A percentile compares a stretch with the other conserved stretches of the same genome.
Evolutionary conservation across 176 grass and related monocot genomes (phyloP).

Genomic region (Secale cereale): DNA sequence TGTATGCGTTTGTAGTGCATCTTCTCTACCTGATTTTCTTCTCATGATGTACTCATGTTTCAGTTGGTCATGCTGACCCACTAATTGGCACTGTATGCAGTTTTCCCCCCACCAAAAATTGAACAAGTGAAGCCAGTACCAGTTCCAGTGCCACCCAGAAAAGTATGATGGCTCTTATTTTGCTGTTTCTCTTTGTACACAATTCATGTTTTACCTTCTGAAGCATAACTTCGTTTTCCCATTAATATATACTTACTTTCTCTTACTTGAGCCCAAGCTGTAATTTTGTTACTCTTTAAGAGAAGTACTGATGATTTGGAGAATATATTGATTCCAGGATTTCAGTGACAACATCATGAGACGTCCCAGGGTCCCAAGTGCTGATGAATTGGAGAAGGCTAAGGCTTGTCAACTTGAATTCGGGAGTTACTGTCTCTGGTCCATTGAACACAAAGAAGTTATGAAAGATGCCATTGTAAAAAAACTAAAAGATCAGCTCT

Average conservation of each 20-base stretch:
- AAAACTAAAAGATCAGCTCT: conserved; percentile 91
- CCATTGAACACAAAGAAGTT: conserved; percentile 84
- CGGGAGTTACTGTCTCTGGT: conserved; percentile 98
- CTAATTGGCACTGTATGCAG: conserved; percentile 47
- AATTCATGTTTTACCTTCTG: background rate
- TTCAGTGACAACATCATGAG: conserved; percentile 5
- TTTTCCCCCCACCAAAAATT: conserved; percentile 41
- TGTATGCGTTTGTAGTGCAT: conserved; percentile 14
- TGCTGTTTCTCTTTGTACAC: background rate
- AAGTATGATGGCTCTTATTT: conserved; percentile 47
- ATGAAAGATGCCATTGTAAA: conserved; percentile 81
- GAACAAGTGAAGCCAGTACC: conserved; percentile 33
- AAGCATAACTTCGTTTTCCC: conserved; percentile 9
- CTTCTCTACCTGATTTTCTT: background rate
- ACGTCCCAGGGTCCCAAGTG: conserved; percentile 46
- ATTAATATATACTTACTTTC: background rate
- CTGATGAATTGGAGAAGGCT: conserved; percentile 69
- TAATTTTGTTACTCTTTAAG: background rate
- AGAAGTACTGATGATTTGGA: conserved; percentile 17
- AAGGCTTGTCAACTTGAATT: conserved; percentile 91
- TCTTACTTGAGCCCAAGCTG: conserved; percentile 12
- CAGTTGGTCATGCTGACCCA: conserved; percentile 3
- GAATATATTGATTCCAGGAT: conserved; percentile 38
- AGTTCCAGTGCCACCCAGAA: conserved; percentile 12
- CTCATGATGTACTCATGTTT: conserved; percentile 8